Evolutionary conservation across 1,139 yeast species (phyloP).

Genomic region (Diutina pseudorugosa): DNA sequence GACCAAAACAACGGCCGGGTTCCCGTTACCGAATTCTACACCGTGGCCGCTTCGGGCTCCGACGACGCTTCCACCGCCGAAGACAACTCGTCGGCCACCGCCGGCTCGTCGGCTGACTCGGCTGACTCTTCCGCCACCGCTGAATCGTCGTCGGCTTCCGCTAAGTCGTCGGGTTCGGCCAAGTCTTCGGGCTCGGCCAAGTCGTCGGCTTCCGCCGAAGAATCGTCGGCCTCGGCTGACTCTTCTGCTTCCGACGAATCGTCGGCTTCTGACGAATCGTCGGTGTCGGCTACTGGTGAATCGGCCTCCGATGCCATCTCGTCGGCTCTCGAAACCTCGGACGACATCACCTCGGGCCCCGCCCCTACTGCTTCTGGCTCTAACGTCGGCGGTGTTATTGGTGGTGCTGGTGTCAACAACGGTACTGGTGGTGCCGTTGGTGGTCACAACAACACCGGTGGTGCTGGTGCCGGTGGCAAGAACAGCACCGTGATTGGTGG

Average conservation of each 20-base stretch:
- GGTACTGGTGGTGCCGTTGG: not conserved
- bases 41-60: not conserved
- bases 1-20: not conserved
- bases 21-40: slow-evolving; percentile 1
- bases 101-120: not conserved
- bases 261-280: not conserved
- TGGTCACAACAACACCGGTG: not conserved
- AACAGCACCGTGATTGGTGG: not conserved
- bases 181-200: not conserved
- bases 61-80: not conserved
- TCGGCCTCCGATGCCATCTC: not conserved
- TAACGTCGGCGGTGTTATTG: not conserved
- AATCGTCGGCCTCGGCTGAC: not conserved
- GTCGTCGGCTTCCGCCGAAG: not conserved
- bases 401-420: not conserved
- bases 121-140: slow-evolving; percentile 1
- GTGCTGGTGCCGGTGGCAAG: not conserved
- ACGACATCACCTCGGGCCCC: not conserved
- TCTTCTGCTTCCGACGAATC: not conserved
- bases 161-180: not conserved
- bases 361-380: not conserved
- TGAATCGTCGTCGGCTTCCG: not conserved
- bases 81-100: not conserved
- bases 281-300: not conserved
- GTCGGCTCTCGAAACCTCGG: not conserved